Evolutionary conservation across 805 yeast genomes (phyloP).

Genomic region (Starmerella powellii): DNA sequence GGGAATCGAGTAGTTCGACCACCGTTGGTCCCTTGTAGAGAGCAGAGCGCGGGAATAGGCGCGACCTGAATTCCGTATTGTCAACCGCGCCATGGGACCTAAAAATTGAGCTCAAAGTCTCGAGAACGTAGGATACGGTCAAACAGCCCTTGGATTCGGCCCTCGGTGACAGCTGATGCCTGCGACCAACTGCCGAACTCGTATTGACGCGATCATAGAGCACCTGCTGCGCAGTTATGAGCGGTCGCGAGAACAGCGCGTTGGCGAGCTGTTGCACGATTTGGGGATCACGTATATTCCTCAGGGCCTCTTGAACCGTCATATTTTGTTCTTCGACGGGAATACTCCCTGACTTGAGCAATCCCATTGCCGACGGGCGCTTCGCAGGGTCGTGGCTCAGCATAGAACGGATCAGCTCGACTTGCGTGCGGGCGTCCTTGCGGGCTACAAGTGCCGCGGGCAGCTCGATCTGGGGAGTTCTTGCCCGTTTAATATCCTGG

Average conservation of each 20-base stretch:
- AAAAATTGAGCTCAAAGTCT: conserved; percentile 52
- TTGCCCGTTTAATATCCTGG: conserved; percentile 49
- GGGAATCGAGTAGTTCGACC: conserved; percentile 69
- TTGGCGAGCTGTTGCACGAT: conserved; percentile 90
- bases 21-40: conserved; percentile 53
- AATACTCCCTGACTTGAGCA: conserved; percentile 68
- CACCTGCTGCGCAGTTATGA: conserved; percentile 71
- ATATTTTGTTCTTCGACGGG: conserved; percentile 88
- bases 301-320: conserved; percentile 74
- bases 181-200: conserved; percentile 1
- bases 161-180: conserved; percentile 13
- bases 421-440: conserved; percentile 42
- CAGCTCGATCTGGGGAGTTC: conserved; percentile 49
- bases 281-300: conserved; percentile 74
- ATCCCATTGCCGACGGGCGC: conserved; percentile 68
- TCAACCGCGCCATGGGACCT: conserved; percentile 79
- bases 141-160: conserved; percentile 15
- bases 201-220: conserved; percentile 46
- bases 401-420: conserved; percentile 51
- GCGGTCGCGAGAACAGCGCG: conserved; percentile 73
- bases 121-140: conserved; percentile 47
- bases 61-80: conserved; percentile 44
- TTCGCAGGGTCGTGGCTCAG: conserved; percentile 66
- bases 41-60: conserved; percentile 72
- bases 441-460: conserved; percentile 54